These are phyloP conservation scores for Moesziomyces globuligerus DNA, from an alignment of 1,284 basidiomycete genomes.

Conservation along the genomic window DNA sequence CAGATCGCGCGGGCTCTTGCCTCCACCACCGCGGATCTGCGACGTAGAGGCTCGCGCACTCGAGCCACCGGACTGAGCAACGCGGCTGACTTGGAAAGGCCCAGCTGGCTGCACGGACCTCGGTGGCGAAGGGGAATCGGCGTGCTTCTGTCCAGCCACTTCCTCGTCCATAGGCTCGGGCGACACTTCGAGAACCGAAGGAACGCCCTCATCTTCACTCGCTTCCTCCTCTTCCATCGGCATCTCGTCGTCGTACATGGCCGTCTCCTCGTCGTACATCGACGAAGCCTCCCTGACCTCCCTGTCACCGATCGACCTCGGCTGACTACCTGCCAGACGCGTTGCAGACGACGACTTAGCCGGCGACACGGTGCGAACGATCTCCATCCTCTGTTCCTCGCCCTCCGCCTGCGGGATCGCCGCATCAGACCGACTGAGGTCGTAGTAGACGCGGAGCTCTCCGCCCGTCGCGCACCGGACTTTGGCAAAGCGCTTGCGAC, in stretches of 20 bases:
- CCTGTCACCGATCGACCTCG: background rate
- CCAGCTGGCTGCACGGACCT: too few relatives aligned
- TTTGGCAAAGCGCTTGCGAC: constrained; percentile 8
- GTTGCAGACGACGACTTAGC: constrained; percentile 4
- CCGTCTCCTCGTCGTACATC: background rate
- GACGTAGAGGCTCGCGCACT: background rate
- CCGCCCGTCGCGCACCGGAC: constrained; percentile 12
- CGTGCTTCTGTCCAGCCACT: background rate
- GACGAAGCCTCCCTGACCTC: background rate
- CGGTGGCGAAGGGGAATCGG: too few relatives aligned
- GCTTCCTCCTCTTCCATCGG: background rate
- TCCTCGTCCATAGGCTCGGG: background rate
- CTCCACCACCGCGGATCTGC: background rate
- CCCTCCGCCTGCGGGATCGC: constrained; percentile 9
- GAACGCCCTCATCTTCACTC: background rate
- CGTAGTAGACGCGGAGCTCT: constrained; percentile 10
- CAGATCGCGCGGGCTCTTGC: constrained; percentile 13
- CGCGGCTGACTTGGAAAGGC: too few relatives aligned
- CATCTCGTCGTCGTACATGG: background rate
- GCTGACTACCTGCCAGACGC: constrained; percentile 1
- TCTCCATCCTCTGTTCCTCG: constrained; percentile 2
- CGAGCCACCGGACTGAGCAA: too few relatives aligned
- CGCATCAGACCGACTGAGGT: background rate
- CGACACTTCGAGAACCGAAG: background rate
- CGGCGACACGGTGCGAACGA: constrained; percentile 7